Conservation (phyloP, 257 asterid genomes). For the Rhazya stricta region DNA sequence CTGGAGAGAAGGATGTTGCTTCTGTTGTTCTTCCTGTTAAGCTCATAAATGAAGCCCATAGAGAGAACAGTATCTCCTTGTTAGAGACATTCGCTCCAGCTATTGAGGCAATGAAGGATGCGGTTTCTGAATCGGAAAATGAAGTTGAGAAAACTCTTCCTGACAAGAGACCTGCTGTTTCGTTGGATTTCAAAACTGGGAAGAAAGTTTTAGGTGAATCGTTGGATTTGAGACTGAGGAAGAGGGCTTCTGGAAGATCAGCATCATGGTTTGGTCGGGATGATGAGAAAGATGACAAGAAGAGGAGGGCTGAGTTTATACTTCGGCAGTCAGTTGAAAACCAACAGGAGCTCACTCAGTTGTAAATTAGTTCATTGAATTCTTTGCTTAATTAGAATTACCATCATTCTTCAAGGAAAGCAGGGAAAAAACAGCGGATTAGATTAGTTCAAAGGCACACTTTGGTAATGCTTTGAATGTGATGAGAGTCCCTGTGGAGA, state of each 20-base stretch:
- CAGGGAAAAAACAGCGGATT: constrained; percentile 44
- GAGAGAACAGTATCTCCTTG: constrained; percentile 47
- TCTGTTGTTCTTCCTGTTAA: constrained; percentile 40
- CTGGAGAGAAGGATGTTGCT: constrained; percentile 45
- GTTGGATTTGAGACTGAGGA: constrained; percentile 74
- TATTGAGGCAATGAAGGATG: constrained; percentile 87
- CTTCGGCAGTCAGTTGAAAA: constrained; percentile 70
- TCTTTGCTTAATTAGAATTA: constrained; percentile 33
- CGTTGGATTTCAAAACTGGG: constrained; percentile 65
- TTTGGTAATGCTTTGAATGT: constrained; percentile 54
- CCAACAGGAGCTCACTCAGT: constrained; percentile 75
- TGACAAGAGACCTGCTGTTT: constrained; percentile 56
- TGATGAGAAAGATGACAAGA: constrained; percentile 86
- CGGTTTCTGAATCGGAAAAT: constrained; percentile 56
- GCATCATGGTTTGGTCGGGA: constrained; percentile 63
- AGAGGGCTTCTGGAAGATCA: constrained; percentile 46
- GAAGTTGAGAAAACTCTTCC: constrained; percentile 46
- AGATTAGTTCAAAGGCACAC: constrained; percentile 52
- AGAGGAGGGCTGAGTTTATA: constrained; percentile 77
- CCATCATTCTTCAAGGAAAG: constrained; percentile 22
- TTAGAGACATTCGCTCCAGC: constrained; percentile 92
- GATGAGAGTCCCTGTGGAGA: constrained; percentile 45
- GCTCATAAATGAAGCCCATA: constrained; percentile 23
- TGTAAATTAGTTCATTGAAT: constrained; percentile 62
- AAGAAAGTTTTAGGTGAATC: constrained; percentile 74